phyloP scores from a whole-genome alignment of 2,329 filamentous ascomycete genomes.

The Aspergillus pseudoglaucus region DNA sequence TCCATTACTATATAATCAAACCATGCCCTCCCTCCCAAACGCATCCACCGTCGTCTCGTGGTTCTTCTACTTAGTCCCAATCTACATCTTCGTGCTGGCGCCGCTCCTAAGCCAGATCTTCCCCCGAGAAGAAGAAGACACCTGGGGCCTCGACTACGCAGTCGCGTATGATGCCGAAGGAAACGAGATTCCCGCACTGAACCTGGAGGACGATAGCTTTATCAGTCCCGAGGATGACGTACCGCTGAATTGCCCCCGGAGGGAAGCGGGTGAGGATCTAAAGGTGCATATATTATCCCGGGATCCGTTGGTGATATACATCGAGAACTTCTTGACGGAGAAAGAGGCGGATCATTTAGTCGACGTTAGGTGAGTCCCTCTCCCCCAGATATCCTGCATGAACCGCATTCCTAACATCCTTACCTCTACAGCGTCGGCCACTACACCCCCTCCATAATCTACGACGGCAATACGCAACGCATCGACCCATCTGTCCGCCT shows the following conservation, averaged over 20 bases:
- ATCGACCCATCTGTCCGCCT: constrained; percentile 46
- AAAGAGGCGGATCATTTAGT: constrained; percentile 48
- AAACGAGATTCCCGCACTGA: constrained; percentile 5
- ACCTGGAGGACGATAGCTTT: constrained; percentile 25
- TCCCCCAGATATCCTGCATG: neutral
- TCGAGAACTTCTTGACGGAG: constrained; percentile 48
- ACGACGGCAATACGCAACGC: constrained; percentile 42
- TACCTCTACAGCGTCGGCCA: constrained; percentile 32
- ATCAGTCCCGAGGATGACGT: constrained; percentile 30
- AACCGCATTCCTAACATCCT: too few species aligned
- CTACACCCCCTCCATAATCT: constrained; percentile 51
- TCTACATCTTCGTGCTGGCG: constrained; percentile 31
- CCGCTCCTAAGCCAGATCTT: constrained; percentile 25
- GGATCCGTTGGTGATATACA: constrained; percentile 53
- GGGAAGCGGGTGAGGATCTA: constrained; percentile 17
- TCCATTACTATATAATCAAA: constrained; percentile 1
- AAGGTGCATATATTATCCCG: constrained; percentile 46
- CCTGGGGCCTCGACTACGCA: constrained; percentile 8
- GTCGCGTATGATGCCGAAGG: neutral
- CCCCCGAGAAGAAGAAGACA: constrained; percentile 7
- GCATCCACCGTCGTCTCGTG: constrained; percentile 27
- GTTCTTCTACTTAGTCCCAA: constrained; percentile 30
- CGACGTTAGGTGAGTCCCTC: constrained; percentile 43
- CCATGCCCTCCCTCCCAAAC: constrained; percentile 20
- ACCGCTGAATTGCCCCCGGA: constrained; percentile 18